These are phyloP conservation scores for Penicillium manginii DNA, from an alignment of 495 filamentous ascomycete genomes.

Conservation along the genomic window DNA sequence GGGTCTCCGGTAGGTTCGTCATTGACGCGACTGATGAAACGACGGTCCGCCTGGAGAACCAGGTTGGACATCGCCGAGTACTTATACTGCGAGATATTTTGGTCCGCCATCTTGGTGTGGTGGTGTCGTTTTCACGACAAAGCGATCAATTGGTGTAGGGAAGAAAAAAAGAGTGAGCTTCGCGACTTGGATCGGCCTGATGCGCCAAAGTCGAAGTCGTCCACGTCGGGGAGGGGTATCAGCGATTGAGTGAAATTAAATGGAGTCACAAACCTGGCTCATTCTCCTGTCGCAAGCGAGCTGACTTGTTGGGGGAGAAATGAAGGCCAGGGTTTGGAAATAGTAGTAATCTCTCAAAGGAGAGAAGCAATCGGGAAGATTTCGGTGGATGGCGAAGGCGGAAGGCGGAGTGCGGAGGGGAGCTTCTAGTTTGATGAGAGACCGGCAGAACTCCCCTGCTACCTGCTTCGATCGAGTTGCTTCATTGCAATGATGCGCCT, in stretches of 20 bases:
- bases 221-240: constrained; percentile 21
- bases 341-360: constrained; percentile 17
- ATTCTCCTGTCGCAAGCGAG: constrained; percentile 43
- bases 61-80: constrained; percentile 99
- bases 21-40: constrained; percentile 87
- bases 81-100: constrained; percentile 97
- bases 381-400: constrained; percentile 46
- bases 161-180: constrained; percentile 32
- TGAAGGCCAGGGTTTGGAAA: constrained; percentile 32
- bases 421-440: constrained; percentile 18
- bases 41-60: constrained; percentile 98
- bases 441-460: neutral
- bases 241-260: constrained; percentile 28
- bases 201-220: constrained; percentile 42
- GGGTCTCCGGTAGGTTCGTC: constrained; percentile 98
- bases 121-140: constrained; percentile 17
- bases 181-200: constrained; percentile 36
- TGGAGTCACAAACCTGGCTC: constrained; percentile 47
- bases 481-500: constrained; percentile 30
- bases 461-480: neutral
- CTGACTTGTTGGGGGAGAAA: constrained; percentile 33
- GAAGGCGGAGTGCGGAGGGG: constrained; percentile 30
- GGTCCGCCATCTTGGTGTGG: constrained; percentile 75
- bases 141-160: constrained; percentile 14
- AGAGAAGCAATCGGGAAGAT: constrained; percentile 40